These are phyloP conservation scores for Suillus luteus DNA, from an alignment of 768 basidiomycete species.

Conservation along the genomic window DNA sequence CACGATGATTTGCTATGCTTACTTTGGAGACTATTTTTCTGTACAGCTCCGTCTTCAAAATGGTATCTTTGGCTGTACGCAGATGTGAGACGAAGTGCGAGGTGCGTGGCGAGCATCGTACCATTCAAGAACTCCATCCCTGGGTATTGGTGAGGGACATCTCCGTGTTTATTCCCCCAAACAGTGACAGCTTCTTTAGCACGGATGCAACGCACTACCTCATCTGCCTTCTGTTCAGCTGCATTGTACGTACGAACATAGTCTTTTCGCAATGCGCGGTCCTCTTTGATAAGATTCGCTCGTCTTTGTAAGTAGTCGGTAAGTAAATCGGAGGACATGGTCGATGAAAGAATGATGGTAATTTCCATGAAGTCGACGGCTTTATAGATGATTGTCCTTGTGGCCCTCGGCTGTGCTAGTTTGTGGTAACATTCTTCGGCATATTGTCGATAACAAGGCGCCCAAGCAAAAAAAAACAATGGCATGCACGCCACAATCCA, in stretches of 20 bases:
- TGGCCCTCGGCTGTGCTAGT: neutral
- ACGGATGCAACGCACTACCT: constrained; percentile 55
- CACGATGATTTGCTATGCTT: constrained; percentile 3
- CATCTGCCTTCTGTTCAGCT: constrained; percentile 54
- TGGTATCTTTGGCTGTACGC: constrained; percentile 32
- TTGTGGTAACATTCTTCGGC: neutral
- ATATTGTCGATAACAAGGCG: neutral
- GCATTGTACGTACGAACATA: constrained; percentile 31
- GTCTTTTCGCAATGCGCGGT: constrained; percentile 53
- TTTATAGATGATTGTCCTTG: neutral
- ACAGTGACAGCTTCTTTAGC: constrained; percentile 50
- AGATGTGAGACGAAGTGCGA: neutral
- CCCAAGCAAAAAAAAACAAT: neutral
- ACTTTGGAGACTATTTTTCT: constrained; percentile 39
- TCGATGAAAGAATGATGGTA: no score
- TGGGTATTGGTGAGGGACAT: constrained; percentile 63
- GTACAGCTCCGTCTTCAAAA: constrained; percentile 43
- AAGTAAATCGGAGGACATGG: constrained; percentile 5
- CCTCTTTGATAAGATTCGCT: constrained; percentile 38
- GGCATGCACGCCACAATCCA: neutral
- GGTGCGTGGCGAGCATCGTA: constrained; percentile 21
- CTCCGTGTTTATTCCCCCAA: constrained; percentile 55
- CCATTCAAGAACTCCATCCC: constrained; percentile 79
- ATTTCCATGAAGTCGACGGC: neutral
- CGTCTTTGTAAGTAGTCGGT: constrained; percentile 21